Conservation (phyloP, 1,284 basidiomycete genomes). For the Neotropicomus parvogracilis region DNA sequence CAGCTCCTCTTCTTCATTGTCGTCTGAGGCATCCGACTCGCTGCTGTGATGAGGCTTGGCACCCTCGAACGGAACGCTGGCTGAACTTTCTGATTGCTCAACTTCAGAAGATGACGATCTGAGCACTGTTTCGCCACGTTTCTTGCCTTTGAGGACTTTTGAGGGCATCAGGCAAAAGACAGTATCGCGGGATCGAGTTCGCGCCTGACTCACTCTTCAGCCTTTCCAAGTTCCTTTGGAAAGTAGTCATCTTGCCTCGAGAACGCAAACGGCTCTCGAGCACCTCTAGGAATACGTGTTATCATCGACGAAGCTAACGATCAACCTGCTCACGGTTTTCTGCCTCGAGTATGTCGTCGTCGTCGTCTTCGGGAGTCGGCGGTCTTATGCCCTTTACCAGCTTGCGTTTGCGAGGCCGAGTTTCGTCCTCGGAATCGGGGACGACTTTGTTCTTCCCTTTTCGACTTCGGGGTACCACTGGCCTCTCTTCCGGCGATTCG, state of each 20-base stretch:
- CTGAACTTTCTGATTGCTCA: slow-evolving; percentile 34
- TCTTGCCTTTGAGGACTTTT: slow-evolving; percentile 41
- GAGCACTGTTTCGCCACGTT: slow-evolving; percentile 40
- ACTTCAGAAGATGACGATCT: slow-evolving; percentile 38
- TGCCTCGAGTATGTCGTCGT: slow-evolving; percentile 51
- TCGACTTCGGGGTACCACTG: slow-evolving; percentile 14
- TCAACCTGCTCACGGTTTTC: slow-evolving; percentile 43
- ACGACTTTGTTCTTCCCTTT: slow-evolving; percentile 21
- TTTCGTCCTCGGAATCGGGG: slow-evolving; percentile 31
- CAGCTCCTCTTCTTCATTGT: slow-evolving; percentile 36
- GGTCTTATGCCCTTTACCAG: slow-evolving; percentile 49
- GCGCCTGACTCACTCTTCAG: slow-evolving; percentile 49
- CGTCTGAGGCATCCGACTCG: slow-evolving; percentile 20
- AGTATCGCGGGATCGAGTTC: not conserved
- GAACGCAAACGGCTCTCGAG: slow-evolving; percentile 59
- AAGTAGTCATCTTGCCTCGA: slow-evolving; percentile 55
- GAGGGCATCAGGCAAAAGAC: slow-evolving; percentile 6
- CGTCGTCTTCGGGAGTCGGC: slow-evolving; percentile 44
- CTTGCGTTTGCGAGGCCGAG: slow-evolving; percentile 39
- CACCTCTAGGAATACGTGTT: slow-evolving; percentile 44
- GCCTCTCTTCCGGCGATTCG: slow-evolving; percentile 22
- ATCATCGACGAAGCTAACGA: not conserved
- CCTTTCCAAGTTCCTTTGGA: slow-evolving; percentile 58
- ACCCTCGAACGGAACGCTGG: slow-evolving; percentile 27
- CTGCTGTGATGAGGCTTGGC: slow-evolving; percentile 25